phyloP scores from a whole-genome alignment of 495 filamentous ascomycete genomes.

The Antarctomyces pellizariae region DNA sequence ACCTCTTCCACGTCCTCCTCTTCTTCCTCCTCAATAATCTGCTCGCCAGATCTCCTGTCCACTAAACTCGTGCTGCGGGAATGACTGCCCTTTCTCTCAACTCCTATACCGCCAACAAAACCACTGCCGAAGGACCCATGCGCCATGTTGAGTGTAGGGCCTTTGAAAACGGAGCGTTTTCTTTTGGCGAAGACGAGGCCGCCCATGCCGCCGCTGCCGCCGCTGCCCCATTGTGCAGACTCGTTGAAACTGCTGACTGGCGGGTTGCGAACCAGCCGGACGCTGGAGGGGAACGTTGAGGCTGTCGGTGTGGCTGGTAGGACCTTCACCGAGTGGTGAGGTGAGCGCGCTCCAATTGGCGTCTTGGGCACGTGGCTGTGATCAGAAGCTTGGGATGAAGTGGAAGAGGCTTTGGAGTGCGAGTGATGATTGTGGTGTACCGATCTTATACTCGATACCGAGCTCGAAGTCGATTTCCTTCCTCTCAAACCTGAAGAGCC shows the following conservation, averaged over 20 bases:
- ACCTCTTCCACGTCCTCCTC: constrained; percentile 44
- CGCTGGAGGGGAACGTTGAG: constrained; percentile 61
- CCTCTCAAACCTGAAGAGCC: constrained; percentile 58
- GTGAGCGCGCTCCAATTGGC: constrained; percentile 38
- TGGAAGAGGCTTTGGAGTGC: constrained; percentile 86
- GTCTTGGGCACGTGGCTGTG: constrained; percentile 43
- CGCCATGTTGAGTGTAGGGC: constrained; percentile 44
- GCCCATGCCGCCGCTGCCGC: constrained; percentile 17
- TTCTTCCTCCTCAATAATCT: constrained; percentile 74
- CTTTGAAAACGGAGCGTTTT: constrained; percentile 76
- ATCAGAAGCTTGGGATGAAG: constrained; percentile 57
- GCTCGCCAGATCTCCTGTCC: constrained; percentile 32
- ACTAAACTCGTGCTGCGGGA: constrained; percentile 29
- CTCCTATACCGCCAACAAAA: constrained; percentile 8
- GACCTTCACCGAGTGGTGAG: constrained; percentile 80
- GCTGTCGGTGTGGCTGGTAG: constrained; percentile 75
- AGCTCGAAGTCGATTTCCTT: constrained; percentile 88
- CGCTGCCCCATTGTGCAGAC: constrained; percentile 15
- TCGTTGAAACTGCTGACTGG: constrained; percentile 29
- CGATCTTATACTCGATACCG: constrained; percentile 75
- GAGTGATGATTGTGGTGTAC: constrained; percentile 84
- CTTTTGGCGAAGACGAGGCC: constrained; percentile 76
- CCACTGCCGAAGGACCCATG: constrained; percentile 19
- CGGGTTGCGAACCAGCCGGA: constrained; percentile 52
- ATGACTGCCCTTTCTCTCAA: constrained; percentile 18